These are phyloP conservation scores for Leptographium lundbergii DNA, from an alignment of 2,329 filamentous ascomycete species.

Conservation along the genomic window DNA sequence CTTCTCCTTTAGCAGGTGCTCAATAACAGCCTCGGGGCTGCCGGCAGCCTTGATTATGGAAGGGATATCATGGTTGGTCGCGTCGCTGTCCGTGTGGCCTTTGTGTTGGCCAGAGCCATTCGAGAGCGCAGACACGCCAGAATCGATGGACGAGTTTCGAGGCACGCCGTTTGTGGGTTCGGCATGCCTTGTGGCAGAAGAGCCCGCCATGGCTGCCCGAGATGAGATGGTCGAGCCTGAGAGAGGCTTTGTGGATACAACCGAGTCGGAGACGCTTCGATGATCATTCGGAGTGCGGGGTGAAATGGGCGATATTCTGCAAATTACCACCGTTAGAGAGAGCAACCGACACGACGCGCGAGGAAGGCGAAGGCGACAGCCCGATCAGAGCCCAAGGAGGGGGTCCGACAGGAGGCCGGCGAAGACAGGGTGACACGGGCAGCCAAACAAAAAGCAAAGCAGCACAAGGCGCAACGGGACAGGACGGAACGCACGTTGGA, in stretches of 20 bases:
- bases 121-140: constrained; percentile 71
- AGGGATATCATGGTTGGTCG: constrained; percentile 62
- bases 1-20: constrained; percentile 84
- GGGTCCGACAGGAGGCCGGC: not conserved
- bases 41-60: constrained; percentile 73
- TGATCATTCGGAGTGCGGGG: constrained; percentile 34
- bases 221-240: constrained; percentile 25
- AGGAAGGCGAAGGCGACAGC: not conserved
- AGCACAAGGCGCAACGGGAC: not conserved
- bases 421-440: not conserved
- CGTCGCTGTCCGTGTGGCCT: constrained; percentile 36
- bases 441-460: not conserved
- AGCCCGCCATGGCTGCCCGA: constrained; percentile 34
- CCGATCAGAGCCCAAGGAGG: not conserved
- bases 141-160: constrained; percentile 84
- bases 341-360: not conserved
- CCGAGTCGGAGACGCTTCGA: constrained; percentile 30
- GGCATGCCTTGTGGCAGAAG: constrained; percentile 26
- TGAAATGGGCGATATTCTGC: constrained; percentile 16
- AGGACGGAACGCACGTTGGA: constrained; percentile 18
- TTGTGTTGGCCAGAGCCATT: constrained; percentile 45
- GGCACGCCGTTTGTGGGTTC: constrained; percentile 31
- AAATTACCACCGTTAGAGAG: not conserved
- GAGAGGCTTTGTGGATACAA: constrained; percentile 28
- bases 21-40: constrained; percentile 77